These are phyloP conservation scores for Cinnamomum micranthum DNA, from an alignment of 164 flowering plant species.

Conservation along the genomic window DNA sequence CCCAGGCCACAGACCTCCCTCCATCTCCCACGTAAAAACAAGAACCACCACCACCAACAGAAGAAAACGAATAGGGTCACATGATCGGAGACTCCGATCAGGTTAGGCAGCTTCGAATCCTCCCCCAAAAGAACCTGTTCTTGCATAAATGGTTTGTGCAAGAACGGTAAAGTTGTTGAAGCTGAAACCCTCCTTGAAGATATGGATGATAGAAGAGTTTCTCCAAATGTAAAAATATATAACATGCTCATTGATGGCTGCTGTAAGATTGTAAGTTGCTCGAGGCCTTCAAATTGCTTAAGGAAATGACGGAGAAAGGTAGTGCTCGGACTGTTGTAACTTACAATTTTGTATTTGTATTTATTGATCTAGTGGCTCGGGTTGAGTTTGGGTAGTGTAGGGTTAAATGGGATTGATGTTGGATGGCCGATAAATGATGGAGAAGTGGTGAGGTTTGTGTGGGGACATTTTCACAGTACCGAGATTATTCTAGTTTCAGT, in stretches of 20 bases:
- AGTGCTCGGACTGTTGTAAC: constrained; percentile 58
- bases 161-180: constrained; percentile 51
- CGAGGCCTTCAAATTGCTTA: constrained; percentile 38
- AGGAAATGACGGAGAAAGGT: constrained; percentile 42
- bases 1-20: background rate
- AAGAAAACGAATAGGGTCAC: background rate
- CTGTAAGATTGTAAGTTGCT: no score
- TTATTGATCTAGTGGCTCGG: no score
- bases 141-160: constrained; percentile 63
- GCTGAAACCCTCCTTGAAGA: constrained; percentile 49
- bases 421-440: no score
- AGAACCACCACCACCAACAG: background rate
- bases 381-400: no score
- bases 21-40: background rate
- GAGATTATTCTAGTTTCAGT: no score
- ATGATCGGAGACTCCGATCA: background rate
- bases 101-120: background rate
- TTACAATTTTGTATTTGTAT: constrained; percentile 31
- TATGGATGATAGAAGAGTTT: constrained; percentile 39
- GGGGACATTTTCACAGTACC: no score
- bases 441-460: no score
- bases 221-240: constrained; percentile 51
- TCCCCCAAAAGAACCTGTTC: constrained; percentile 22
- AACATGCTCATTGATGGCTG: constrained; percentile 23
- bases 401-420: no score